Conservation (phyloP, 805 yeast genomes). For the Blastobotrys robertii region DNA sequence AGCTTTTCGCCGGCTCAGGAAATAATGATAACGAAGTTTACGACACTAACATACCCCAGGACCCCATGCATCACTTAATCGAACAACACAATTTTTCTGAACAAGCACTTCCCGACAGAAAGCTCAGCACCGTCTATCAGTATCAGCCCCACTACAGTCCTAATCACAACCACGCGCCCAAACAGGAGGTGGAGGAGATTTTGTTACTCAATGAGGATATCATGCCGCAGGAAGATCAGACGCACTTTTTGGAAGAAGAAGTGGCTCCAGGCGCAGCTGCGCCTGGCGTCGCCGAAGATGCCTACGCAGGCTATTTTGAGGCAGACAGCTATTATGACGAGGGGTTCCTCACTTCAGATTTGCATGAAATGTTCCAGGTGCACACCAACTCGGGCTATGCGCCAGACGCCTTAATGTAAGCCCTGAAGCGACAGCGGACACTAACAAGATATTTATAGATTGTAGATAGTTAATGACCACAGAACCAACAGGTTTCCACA, state of each 20-base stretch:
- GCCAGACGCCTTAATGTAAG: not conserved
- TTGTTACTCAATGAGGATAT: constrained; percentile 16
- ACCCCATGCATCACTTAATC: no score
- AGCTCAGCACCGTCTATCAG: no score
- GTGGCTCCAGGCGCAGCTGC: constrained; percentile 8
- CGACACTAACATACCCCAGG: no score
- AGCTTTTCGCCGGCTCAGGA: constrained; percentile 8
- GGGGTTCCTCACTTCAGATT: constrained; percentile 2
- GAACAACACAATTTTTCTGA: no score
- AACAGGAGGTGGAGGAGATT: constrained; percentile 4
- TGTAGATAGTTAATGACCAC: no score
- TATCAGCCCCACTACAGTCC: no score
- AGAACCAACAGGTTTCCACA: no score
- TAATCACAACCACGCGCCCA: no score
- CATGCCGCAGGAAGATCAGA: constrained; percentile 17
- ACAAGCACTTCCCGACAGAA: no score
- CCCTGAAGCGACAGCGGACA: not conserved
- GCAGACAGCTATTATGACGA: constrained; percentile 2
- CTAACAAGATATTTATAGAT: no score
- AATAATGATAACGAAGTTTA: no score
- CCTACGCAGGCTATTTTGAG: constrained; percentile 13
- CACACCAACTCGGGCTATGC: constrained; percentile 3
- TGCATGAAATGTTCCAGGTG: constrained; percentile 3
- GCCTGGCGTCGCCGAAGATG: constrained; percentile 5
- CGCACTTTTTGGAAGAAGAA: constrained; percentile 7